Conservation (phyloP, 2,329 filamentous ascomycete species). For the Mycogone perniciosa region DNA sequence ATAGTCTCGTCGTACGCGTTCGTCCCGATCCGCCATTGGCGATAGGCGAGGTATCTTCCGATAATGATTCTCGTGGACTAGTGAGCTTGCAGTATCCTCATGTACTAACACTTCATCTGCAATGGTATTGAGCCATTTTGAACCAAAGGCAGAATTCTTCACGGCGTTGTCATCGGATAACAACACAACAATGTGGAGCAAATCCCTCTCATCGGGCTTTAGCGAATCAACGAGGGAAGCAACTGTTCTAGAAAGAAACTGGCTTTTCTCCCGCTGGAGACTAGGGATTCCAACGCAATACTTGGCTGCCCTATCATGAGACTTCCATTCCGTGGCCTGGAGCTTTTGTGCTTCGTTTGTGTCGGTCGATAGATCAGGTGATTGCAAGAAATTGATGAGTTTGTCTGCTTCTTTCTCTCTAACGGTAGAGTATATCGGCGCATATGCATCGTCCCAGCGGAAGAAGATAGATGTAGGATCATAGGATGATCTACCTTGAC, state of each 20-base stretch:
- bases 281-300: conserved; percentile 27
- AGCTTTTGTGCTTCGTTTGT: background rate
- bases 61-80: conserved; percentile 3
- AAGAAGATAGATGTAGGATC: conserved; percentile 24
- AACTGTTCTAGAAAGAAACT: conserved; percentile 21
- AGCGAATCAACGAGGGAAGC: conserved; percentile 26
- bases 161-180: conserved; percentile 23
- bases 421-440: conserved; percentile 18
- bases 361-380: conserved; percentile 2
- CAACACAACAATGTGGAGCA: conserved; percentile 23
- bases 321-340: background rate
- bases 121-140: conserved; percentile 23
- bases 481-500: conserved; percentile 16
- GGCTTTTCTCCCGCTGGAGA: conserved; percentile 19
- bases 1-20: conserved; percentile 24
- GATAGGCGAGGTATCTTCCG: conserved; percentile 13
- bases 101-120: conserved; percentile 27
- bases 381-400: conserved; percentile 13
- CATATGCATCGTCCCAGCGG: conserved; percentile 18
- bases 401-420: conserved; percentile 19
- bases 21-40: conserved; percentile 15
- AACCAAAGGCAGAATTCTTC: conserved; percentile 22
- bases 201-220: conserved; percentile 19
- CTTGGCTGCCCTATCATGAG: background rate
- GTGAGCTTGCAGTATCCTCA: conserved; percentile 3